Evolutionary conservation across 805 yeast species (phyloP).

Genomic region (Kregervanrija fluxuum): DNA sequence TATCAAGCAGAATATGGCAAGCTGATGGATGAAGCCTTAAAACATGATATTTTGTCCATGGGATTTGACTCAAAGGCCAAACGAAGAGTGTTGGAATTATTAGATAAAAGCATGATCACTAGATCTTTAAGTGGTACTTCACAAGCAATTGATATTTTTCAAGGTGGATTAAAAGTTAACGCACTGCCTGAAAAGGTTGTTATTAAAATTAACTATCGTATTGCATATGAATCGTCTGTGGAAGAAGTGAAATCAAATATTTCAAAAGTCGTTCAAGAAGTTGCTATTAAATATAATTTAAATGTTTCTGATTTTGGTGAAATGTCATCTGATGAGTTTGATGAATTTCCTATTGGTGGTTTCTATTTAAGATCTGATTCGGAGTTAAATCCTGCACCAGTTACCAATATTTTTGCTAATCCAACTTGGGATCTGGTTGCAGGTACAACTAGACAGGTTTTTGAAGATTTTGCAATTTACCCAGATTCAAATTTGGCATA

Average conservation of each 20-base stretch:
- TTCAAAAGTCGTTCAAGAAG: slow-evolving; percentile 32
- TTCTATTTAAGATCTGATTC: slow-evolving; percentile 29
- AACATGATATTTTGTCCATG: slow-evolving; percentile 30
- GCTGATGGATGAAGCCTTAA: slow-evolving; percentile 20
- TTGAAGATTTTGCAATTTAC: slow-evolving; percentile 38
- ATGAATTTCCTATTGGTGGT: slow-evolving; percentile 29
- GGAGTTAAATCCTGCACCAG: slow-evolving; percentile 32
- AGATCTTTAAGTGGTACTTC: slow-evolving; percentile 47
- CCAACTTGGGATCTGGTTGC: slow-evolving; percentile 37
- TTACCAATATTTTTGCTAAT: slow-evolving; percentile 27
- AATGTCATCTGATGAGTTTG: slow-evolving; percentile 10
- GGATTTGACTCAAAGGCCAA: slow-evolving; percentile 27
- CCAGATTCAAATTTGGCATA: slow-evolving; percentile 14
- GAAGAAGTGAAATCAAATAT: slow-evolving; percentile 10
- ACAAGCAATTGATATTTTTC: slow-evolving; percentile 55
- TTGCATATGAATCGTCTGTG: slow-evolving; percentile 48
- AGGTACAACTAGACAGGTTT: slow-evolving; percentile 49
- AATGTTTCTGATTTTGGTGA: slow-evolving; percentile 33
- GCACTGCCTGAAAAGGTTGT: slow-evolving; percentile 61
- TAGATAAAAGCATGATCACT: slow-evolving; percentile 12
- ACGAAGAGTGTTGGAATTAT: slow-evolving; percentile 25
- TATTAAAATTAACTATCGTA: slow-evolving; percentile 51
- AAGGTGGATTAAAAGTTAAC: slow-evolving; percentile 67
- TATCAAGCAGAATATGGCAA: slow-evolving; percentile 50
- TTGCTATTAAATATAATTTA: slow-evolving; percentile 38